Conservation (phyloP, 2,329 filamentous ascomycete species). For the Paraphoma chrysanthemicola region DNA sequence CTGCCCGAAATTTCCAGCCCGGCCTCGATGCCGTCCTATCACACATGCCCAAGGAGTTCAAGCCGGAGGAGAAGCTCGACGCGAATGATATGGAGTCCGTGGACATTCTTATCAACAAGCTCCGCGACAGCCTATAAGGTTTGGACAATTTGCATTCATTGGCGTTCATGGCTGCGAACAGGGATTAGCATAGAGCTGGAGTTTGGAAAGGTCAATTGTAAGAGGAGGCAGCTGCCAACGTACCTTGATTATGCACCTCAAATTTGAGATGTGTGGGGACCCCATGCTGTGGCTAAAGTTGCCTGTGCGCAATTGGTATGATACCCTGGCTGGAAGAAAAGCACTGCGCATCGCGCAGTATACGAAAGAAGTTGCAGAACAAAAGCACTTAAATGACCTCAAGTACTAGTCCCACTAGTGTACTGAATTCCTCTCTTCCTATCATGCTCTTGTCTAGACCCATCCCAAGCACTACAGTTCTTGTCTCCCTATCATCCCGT, state of each 20-base stretch:
- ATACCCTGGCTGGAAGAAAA: not conserved
- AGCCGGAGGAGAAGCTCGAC: conserved; percentile 69
- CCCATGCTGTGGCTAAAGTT: no score
- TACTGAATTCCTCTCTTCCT: conserved; percentile 51
- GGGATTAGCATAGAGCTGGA: conserved; percentile 26
- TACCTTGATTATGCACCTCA: conserved; percentile 5
- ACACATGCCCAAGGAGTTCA: conserved; percentile 67
- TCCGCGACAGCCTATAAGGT: conserved; percentile 50
- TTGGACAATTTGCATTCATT: conserved; percentile 21
- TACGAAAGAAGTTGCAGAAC: not conserved
- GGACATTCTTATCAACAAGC: conserved; percentile 73
- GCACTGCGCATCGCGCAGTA: not conserved
- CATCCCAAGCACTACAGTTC: conserved; percentile 65
- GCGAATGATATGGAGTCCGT: conserved; percentile 87
- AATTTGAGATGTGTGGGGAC: not conserved
- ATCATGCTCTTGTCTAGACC: conserved; percentile 63
- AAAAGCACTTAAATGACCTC: conserved; percentile 34
- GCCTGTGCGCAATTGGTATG: no score
- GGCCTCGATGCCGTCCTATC: conserved; percentile 71
- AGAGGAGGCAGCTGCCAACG: not conserved
- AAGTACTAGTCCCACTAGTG: conserved; percentile 53
- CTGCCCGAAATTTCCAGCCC: conserved; percentile 87
- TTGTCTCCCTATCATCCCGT: conserved; percentile 68
- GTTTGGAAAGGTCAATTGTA: conserved; percentile 2
- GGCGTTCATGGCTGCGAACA: conserved; percentile 29